phyloP scores from a whole-genome alignment of 2,329 filamentous ascomycete genomes.

The Fusarium sp. region DNA sequence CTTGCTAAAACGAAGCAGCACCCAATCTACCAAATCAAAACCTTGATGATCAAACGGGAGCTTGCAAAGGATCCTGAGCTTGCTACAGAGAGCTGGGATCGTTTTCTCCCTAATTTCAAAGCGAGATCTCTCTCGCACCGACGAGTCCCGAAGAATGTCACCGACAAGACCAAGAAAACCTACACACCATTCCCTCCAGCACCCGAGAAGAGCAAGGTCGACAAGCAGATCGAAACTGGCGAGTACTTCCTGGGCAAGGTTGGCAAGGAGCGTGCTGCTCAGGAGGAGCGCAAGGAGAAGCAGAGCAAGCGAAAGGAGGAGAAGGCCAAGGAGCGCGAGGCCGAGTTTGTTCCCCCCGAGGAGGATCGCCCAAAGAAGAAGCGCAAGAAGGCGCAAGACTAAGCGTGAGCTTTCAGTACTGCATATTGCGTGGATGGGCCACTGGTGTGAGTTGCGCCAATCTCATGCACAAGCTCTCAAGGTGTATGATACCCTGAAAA shows the following conservation, averaged over 20 bases:
- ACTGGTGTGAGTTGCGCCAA: slow-evolving; percentile 37
- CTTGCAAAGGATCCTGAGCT: slow-evolving; percentile 89
- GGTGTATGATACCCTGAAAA: slow-evolving; percentile 47
- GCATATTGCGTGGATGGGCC: slow-evolving; percentile 29
- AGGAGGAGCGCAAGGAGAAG: slow-evolving; percentile 83
- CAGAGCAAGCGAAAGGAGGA: slow-evolving; percentile 90
- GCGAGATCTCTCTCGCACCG: slow-evolving; percentile 89
- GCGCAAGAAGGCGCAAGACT: slow-evolving; percentile 64
- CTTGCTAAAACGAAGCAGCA: slow-evolving; percentile 57
- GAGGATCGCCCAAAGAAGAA: slow-evolving; percentile 77
- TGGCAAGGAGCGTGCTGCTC: slow-evolving; percentile 84
- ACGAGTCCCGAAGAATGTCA: slow-evolving; percentile 83
- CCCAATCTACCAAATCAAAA: slow-evolving; percentile 83
- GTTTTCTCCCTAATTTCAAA: slow-evolving; percentile 97
- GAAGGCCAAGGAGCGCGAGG: slow-evolving; percentile 84
- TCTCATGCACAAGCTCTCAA: slow-evolving; percentile 36
- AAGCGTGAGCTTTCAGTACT: slow-evolving; percentile 30
- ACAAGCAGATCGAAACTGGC: slow-evolving; percentile 96
- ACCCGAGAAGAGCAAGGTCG: slow-evolving; percentile 98
- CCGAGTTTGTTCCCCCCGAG: slow-evolving; percentile 87
- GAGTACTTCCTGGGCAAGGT: slow-evolving; percentile 96
- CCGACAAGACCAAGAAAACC: slow-evolving; percentile 90
- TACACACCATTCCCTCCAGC: slow-evolving; percentile 98
- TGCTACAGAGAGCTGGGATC: slow-evolving; percentile 90
- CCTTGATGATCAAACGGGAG: slow-evolving; percentile 84